Evolutionary conservation across 352 stramenopile genomes (phyloP).

Genomic region (Albugo candida): DNA sequence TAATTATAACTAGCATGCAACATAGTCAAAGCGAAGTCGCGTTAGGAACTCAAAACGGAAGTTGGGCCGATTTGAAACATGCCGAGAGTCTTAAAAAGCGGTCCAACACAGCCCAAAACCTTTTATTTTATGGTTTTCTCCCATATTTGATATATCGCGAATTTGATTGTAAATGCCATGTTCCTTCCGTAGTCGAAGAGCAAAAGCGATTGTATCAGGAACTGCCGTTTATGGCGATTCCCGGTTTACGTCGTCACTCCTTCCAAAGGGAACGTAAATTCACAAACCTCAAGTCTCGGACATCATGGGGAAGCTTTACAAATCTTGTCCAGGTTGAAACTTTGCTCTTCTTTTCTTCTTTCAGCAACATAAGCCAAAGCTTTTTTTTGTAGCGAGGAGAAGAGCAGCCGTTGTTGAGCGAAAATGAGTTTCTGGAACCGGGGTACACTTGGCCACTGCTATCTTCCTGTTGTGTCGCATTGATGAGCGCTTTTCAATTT

Average conservation of each 20-base stretch:
- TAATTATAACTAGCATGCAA: slow-evolving; percentile 16
- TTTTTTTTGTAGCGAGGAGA: slow-evolving; percentile 23
- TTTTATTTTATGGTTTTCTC: slow-evolving; percentile 46
- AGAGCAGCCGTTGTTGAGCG: slow-evolving; percentile 26
- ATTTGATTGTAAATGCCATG: background rate
- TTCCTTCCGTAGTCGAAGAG: slow-evolving; percentile 15
- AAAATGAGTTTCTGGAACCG: slow-evolving; percentile 25
- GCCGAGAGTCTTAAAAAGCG: slow-evolving; percentile 53
- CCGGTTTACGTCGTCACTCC: slow-evolving; percentile 22
- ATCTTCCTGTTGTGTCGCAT: slow-evolving; percentile 37
- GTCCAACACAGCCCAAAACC: slow-evolving; percentile 58
- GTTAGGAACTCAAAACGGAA: slow-evolving; percentile 33
- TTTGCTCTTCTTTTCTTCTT: background rate
- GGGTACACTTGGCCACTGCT: slow-evolving; percentile 48
- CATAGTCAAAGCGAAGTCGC: slow-evolving; percentile 50
- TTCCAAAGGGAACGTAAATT: slow-evolving; percentile 26
- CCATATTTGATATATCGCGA: background rate
- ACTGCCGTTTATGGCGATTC: slow-evolving; percentile 22
- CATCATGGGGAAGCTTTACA: slow-evolving; percentile 23
- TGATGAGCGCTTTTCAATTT: slow-evolving; percentile 32
- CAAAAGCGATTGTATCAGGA: slow-evolving; percentile 25
- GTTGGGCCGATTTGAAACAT: slow-evolving; percentile 43
- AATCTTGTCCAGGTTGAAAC: slow-evolving; percentile 15
- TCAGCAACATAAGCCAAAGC: background rate
- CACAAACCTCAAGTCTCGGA: slow-evolving; percentile 23